Percentiles rank a stretch among this genome's conserved stretches.
phyloP scores from a whole-genome alignment of 441 rosid genomes.

The Euphorbia corollata region DNA sequence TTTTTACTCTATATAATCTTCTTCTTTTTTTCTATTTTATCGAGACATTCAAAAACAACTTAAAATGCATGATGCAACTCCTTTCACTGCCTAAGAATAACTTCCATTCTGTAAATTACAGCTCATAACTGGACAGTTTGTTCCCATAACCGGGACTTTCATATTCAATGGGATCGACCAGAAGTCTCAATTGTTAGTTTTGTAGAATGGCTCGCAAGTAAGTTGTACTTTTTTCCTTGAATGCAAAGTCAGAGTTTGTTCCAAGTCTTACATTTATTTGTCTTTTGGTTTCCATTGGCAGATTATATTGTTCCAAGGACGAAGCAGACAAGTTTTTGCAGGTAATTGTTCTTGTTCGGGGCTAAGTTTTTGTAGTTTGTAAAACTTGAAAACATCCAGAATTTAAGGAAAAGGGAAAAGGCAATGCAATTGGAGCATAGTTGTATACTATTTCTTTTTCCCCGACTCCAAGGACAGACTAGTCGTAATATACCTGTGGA shows the following conservation, averaged over 20 bases:
- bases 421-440: neutral
- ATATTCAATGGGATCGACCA: conserved; percentile 90
- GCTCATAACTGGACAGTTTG: conserved; percentile 88
- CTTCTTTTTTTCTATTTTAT: neutral
- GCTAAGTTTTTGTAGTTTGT: conserved; percentile 13
- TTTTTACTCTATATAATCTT: too few species aligned
- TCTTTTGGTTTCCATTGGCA: conserved; percentile 11
- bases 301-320: conserved; percentile 10
- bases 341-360: conserved; percentile 3
- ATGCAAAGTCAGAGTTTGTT: neutral
- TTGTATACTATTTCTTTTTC: neutral
- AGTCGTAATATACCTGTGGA: neutral
- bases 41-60: neutral
- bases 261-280: neutral
- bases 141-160: conserved; percentile 81
- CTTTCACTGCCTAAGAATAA: neutral
- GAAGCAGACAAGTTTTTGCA: neutral
- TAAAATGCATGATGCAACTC: neutral
- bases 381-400: neutral
- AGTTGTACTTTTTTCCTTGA: neutral
- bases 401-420: neutral
- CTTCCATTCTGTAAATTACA: conserved; percentile 24
- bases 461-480: too few species aligned
- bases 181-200: conserved; percentile 59
- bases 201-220: conserved; percentile 31